phyloP scores from a whole-genome alignment of 495 filamentous ascomycete species.

The Penicillium crystallinum region DNA sequence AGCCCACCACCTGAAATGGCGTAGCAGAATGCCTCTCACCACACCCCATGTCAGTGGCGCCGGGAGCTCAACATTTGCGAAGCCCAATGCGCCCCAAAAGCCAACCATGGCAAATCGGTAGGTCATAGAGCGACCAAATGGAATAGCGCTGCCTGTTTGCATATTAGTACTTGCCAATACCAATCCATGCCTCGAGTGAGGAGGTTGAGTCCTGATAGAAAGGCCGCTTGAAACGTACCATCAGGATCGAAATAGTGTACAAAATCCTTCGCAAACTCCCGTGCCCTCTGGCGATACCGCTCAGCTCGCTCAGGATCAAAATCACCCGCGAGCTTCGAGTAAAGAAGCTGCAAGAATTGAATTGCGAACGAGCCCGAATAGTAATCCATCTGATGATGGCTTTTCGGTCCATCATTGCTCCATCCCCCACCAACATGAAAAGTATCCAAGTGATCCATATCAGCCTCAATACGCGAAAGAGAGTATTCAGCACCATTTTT shows the following conservation, averaged over 20 bases:
- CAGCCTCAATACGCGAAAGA: constrained; percentile 59
- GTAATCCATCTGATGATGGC: constrained; percentile 76
- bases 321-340: constrained; percentile 65
- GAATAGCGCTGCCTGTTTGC: constrained; percentile 48
- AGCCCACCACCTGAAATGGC: constrained; percentile 75
- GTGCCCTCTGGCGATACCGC: constrained; percentile 63
- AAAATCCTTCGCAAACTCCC: constrained; percentile 61
- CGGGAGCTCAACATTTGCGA: constrained; percentile 67
- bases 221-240: constrained; percentile 28
- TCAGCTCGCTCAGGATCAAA: constrained; percentile 62
- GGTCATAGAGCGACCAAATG: constrained; percentile 70
- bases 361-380: constrained; percentile 79
- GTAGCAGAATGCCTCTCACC: constrained; percentile 67
- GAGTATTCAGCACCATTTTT: constrained; percentile 64
- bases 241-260: constrained; percentile 69
- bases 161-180: constrained; percentile 1
- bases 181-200: neutral
- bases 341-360: constrained; percentile 70
- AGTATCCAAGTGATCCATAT: constrained; percentile 71
- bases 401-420: constrained; percentile 74
- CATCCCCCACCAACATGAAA: constrained; percentile 76
- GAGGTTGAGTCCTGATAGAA: neutral
- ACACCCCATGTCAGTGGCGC: constrained; percentile 69
- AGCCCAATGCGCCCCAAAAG: constrained; percentile 74
- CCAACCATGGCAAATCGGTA: constrained; percentile 79